phyloP scores from a whole-genome alignment of 176 grass and related monocot genomes.

The Aegilops bicornis region DNA sequence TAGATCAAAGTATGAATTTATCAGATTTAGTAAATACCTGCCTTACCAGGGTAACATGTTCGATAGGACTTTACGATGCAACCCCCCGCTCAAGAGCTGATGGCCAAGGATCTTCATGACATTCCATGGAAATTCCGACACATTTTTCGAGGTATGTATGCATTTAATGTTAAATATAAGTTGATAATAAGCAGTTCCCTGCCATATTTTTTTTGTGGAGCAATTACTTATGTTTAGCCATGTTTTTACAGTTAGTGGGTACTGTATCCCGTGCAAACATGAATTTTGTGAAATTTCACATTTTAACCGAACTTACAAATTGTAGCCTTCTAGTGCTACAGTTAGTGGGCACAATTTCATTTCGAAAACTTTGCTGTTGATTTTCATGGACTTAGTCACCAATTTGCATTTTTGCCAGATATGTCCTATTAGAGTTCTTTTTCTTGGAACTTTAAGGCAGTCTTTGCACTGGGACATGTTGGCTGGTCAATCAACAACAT shows the following conservation, averaged over 20 bases:
- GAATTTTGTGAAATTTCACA: background rate
- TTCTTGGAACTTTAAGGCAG: conserved; percentile 15
- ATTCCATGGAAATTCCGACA: conserved; percentile 96
- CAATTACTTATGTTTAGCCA: conserved; percentile 6
- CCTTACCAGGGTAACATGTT: conserved; percentile 66
- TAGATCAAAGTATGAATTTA: conserved; percentile 29
- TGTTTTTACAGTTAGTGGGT: background rate
- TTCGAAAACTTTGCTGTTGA: background rate
- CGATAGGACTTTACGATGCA: conserved; percentile 96
- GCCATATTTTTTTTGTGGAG: conserved; percentile 7
- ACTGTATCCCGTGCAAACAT: background rate
- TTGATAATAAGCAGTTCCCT: background rate
- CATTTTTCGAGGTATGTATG: conserved; percentile 75
- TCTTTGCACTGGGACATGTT: conserved; percentile 3
- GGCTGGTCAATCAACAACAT: conserved; percentile 12
- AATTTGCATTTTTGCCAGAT: background rate
- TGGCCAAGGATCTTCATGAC: conserved; percentile 93
- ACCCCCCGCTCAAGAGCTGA: conserved; percentile 90
- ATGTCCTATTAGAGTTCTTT: background rate
- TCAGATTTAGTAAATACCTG: conserved; percentile 42
- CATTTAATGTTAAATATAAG: background rate
- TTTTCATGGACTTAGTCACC: background rate
- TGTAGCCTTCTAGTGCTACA: too few relatives aligned
- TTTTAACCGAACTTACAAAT: background rate
- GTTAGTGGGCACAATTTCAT: background rate